Base-by-base conservation (phyloP, 1,139 yeast species). In the Magnusiomyces clavatus region DNA sequence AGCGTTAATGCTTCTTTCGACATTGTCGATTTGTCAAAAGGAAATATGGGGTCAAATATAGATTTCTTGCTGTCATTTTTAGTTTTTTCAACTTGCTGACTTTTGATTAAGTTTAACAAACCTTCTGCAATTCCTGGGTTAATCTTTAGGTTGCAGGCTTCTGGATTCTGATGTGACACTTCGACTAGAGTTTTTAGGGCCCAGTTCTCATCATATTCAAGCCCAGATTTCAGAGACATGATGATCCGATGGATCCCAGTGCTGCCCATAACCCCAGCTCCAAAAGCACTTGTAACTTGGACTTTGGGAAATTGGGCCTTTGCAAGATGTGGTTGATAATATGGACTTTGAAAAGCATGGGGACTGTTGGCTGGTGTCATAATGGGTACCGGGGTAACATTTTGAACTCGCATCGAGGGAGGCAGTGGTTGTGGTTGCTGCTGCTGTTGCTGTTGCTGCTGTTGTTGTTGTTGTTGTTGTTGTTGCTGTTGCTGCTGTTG, bases 171-270 rank as follows among this genome's bases (percentile, higher is more conserved):
- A 20, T 20, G 6, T 3, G 88, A 81, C 50, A 79, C 69, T 54
- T 78, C 77, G 19, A 86, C 76, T 56, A 84, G 69, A 8, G 83
- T 76, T 43, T 75, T 72, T 47, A 85, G 67, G 1, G 89, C 85
- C 82, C 88, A 84, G 57, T 77, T 77, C 39, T 81, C 71, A 62
- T 86, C 95, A 17, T 74, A 69, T 38, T 71, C 75, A 34, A 85
- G 67, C 1, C 82, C 83, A 3, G 82, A 76, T 57, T 74, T 74
- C 56, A 86, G 76, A 1, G 89, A 78, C 80, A 86, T 76, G 49
- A 74, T 71, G 48, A 86, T 77, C 50, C 95, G 72, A 43, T 74
- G 75, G 61, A 80, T 69, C 51, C 60, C 60, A 48, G 65, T 67
- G 4, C 61, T 63, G 16, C 71, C 71, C 43, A 58, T 58, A 13